Conservation (phyloP, 176 grass and related monocot genomes). For the Juncus effusus region DNA sequence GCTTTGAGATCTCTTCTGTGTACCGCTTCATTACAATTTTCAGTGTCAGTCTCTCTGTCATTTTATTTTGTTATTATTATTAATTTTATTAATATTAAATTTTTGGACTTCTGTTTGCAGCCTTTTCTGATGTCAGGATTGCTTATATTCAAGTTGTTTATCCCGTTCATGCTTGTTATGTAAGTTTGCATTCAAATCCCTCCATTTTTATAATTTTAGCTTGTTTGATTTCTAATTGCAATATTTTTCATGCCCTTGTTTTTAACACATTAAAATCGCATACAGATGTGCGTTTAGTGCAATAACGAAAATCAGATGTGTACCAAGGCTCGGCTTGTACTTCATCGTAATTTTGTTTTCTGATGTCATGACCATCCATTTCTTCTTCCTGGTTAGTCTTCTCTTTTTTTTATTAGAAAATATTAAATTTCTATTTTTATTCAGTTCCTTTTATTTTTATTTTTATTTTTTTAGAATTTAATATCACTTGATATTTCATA, state of each 20-base stretch:
- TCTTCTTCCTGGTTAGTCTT: constrained; percentile 91
- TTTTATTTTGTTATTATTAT: constrained; percentile 6
- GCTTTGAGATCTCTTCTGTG: constrained; percentile 96
- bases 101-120: constrained; percentile 32
- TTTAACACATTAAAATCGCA: constrained; percentile 16
- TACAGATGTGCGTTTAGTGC: constrained; percentile 97
- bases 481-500: neutral
- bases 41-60: constrained; percentile 55
- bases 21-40: constrained; percentile 98
- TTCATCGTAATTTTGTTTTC: constrained; percentile 95
- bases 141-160: constrained; percentile 96
- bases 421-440: neutral
- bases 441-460: neutral
- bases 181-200: constrained; percentile 42
- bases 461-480: neutral
- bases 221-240: neutral
- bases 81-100: neutral
- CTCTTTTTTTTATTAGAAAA: neutral
- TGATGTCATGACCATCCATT: constrained; percentile 98
- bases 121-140: constrained; percentile 96
- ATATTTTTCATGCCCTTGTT: neutral
- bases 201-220: neutral
- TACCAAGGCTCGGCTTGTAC: constrained; percentile 78
- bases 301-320: constrained; percentile 67
- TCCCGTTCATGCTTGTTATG: constrained; percentile 98